Evolutionary conservation across 208 protist species (phyloP), one percentile per base, ranked within the genome.

Genomic region (Leishmania arabica): DNA sequence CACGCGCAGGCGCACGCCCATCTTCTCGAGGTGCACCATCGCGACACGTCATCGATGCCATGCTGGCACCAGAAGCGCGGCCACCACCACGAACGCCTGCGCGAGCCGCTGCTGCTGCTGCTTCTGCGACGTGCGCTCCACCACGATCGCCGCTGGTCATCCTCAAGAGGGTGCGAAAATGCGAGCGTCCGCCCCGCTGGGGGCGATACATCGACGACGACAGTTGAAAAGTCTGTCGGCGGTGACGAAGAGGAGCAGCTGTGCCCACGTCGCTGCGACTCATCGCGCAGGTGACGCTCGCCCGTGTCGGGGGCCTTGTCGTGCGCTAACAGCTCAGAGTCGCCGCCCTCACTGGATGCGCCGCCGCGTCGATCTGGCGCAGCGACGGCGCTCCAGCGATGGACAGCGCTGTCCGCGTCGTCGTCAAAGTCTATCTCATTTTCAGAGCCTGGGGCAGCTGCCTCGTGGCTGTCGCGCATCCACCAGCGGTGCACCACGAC

Each of bases 401-500:
- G 54, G 54, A 4, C n/a, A 65, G n/a, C 6, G n/a, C 60, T 37
- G 60, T 21, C n/a, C n/a, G 60, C n/a, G 13, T 37, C 60, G 31
- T 66, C n/a, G 60, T 66, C 60, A 1, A n/a, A 66, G 60, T 21
- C 60, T 37, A 1, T 15, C n/a, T 66, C n/a, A 11, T 66, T 37
- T 19, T 15, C n/a, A 9, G 60, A 66, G 3, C 3, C 60, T 66
- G 60, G 11, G 31, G 60, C 60, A 31, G 31, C 60, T 37, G 24
- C 60, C 60, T 66, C n/a, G 45, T 58, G 24, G 27, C 70, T 47
- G 27, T 54, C 13, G 21, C 17, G 54, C 31, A 58, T 73, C 77
- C 77, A 81, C 47, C 70, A 79, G 45, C 84, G 56, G 75, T 86
- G 84, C 78, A 92, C 75, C 56, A 87, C 42, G 78, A 89, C 77